phyloP scores from a whole-genome alignment of 2,329 filamentous ascomycete genomes.

The Sporothrix mexicana region DNA sequence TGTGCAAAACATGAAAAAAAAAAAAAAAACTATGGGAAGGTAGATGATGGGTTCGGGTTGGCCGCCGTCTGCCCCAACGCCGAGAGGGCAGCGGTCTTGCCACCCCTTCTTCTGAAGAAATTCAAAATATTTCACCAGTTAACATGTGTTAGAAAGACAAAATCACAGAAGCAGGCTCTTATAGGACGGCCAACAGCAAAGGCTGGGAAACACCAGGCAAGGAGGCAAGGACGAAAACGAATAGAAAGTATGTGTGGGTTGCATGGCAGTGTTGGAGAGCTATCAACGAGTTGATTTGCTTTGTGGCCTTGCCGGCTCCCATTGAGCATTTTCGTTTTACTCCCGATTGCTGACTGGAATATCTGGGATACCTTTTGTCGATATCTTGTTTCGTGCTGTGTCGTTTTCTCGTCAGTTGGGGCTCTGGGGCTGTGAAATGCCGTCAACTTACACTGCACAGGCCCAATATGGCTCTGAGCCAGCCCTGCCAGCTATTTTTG shows the following conservation, averaged over 20 bases:
- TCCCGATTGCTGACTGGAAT: neutral
- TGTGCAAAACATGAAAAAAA: neutral
- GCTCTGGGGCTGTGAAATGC: neutral
- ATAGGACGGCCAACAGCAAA: neutral
- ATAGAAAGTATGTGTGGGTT: neutral
- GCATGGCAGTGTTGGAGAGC: slow-evolving; percentile 5
- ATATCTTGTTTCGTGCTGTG: neutral
- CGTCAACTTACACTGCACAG: slow-evolving; percentile 18
- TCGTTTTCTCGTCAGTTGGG: neutral
- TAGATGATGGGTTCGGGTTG: slow-evolving; percentile 25
- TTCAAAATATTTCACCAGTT: neutral
- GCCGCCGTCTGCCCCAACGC: neutral
- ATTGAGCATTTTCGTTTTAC: neutral
- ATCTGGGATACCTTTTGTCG: neutral
- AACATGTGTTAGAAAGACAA: neutral
- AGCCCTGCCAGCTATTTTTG: neutral
- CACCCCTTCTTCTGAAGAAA: neutral
- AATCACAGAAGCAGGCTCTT: neutral
- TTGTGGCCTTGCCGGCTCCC: neutral
- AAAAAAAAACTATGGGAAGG: neutral
- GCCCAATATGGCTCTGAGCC: neutral
- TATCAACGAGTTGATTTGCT: neutral
- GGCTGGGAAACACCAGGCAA: slow-evolving; percentile 21
- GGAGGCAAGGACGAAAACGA: neutral
- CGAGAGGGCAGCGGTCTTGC: slow-evolving; percentile 14